phyloP scores from a whole-genome alignment of 495 filamentous ascomycete genomes.

The Hypoxylon crocopeplum region DNA sequence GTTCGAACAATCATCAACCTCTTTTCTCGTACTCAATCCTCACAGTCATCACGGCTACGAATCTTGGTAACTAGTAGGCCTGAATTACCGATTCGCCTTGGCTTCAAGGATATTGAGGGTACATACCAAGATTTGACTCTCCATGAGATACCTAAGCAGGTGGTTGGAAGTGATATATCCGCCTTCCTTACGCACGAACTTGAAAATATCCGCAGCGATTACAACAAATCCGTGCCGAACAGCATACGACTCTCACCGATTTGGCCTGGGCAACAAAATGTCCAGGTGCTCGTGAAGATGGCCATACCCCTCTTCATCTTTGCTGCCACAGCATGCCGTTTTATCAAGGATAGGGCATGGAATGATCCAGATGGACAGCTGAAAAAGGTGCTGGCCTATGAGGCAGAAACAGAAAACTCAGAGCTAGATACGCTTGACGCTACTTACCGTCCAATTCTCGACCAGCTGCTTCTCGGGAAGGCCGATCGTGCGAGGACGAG shows the following conservation, averaged over 20 bases:
- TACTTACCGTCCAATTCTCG: conserved; percentile 36
- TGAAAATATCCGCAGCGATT: conserved; percentile 24
- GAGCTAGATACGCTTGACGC: conserved; percentile 33
- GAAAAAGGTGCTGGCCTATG: conserved; percentile 6
- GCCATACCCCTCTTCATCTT: conserved; percentile 56
- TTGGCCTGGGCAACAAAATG: conserved; percentile 50
- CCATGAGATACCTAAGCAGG: conserved; percentile 37
- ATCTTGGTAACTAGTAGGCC: conserved; percentile 52
- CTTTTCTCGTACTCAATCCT: conserved; percentile 20
- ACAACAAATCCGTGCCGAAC: conserved; percentile 22
- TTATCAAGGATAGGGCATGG: conserved; percentile 36
- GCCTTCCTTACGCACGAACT: conserved; percentile 40
- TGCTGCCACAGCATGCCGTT: conserved; percentile 52
- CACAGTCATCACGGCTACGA: neutral
- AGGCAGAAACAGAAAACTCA: neutral
- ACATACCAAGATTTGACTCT: conserved; percentile 41
- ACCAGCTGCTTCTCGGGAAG: conserved; percentile 15
- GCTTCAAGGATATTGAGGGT: conserved; percentile 37
- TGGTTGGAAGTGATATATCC: conserved; percentile 47
- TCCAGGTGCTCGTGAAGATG: conserved; percentile 43
- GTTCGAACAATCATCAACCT: conserved; percentile 47
- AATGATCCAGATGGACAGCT: conserved; percentile 35
- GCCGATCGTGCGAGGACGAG: neutral
- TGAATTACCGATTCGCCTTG: conserved; percentile 50
- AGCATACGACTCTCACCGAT: conserved; percentile 14